Conservation (phyloP, 169 alveolate genomes). For the Plasmodium coatneyi region DNA sequence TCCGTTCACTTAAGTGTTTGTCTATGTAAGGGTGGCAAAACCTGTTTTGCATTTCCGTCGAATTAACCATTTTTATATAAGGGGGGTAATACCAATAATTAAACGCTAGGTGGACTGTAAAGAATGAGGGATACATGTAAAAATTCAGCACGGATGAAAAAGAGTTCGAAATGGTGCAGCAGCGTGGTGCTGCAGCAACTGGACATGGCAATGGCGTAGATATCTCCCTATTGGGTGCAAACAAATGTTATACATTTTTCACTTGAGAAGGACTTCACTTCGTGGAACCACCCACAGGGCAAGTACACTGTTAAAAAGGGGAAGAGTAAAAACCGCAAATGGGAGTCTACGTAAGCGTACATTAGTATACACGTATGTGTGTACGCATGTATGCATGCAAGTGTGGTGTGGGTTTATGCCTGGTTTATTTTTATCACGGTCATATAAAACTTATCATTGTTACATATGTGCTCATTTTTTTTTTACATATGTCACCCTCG, state of each 20-base stretch:
- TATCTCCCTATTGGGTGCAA: not conserved
- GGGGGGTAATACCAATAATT: conserved; percentile 76
- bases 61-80: conserved; percentile 46
- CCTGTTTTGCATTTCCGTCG: conserved; percentile 33
- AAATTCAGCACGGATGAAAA: conserved; percentile 2
- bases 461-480: not conserved
- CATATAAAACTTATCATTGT: not conserved
- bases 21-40: conserved; percentile 58
- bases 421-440: conserved; percentile 1
- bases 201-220: not conserved
- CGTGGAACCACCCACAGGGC: conserved; percentile 75
- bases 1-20: conserved; percentile 59
- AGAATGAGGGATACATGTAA: conserved; percentile 7
- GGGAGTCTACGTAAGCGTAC: not conserved
- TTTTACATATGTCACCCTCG: conserved; percentile 68
- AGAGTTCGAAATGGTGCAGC: not conserved
- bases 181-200: not conserved
- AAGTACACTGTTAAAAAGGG: conserved; percentile 52
- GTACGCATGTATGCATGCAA: not conserved
- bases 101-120: conserved; percentile 67
- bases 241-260: conserved; percentile 34
- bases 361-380: not conserved
- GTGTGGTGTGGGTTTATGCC: not conserved
- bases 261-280: conserved; percentile 71
- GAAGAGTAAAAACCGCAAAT: not conserved